Evolutionary conservation across 2,329 filamentous ascomycete genomes (phyloP), one percentile per base, ranked within the genome.

Genomic region (Madurella fahalii): DNA sequence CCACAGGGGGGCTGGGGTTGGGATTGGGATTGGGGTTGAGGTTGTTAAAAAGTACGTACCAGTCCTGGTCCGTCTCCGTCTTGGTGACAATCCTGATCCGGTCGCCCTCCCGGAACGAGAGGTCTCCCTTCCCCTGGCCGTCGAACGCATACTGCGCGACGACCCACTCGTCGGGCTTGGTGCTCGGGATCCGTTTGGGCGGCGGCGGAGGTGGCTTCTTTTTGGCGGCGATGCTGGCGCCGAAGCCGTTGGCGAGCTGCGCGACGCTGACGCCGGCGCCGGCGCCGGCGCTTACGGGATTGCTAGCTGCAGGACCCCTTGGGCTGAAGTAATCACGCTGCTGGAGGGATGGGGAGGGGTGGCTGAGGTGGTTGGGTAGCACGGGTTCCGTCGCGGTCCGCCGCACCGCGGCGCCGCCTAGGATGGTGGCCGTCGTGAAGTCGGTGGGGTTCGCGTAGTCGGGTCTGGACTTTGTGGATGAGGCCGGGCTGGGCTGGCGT

Each of bases 61-160:
- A 95, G 67, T 94, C 90, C 71, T 94, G 87, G 18, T 83, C 86
- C 58, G 85, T 90, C 7, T 83, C 80, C 2, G 90, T 94, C 74
- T 87, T 90, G 73, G 89, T 89, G 32, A 91, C 66, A 3, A 95
- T 85, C 44, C 78, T 82, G 62, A 95, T 95, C 47, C 80, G 77
- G 64, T 94, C 90, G 2, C 89, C 90, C 68, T 92, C 87, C 31
- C 77, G 76, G 66, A 95, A 95, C 2, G 78, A 78, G 49, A 95
- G 68, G 68, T 95, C 90, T 0, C 87, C 88, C 1, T 74, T 69
- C 7, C 79, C 81, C 65, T 91, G 84, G 0, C 86, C 88, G 1
- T 78, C 76, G 67, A 91, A 95, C 60, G 87, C 80, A 69, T 90
- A 94, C 64, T 89, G 74, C 8, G 90, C 90, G 11, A 85, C 84